A percentile compares a stretch with the other conserved stretches of the same genome.
Evolutionary conservation across 2,329 filamentous ascomycete genomes (phyloP).

Genomic region (Biscogniauxia marginata): DNA sequence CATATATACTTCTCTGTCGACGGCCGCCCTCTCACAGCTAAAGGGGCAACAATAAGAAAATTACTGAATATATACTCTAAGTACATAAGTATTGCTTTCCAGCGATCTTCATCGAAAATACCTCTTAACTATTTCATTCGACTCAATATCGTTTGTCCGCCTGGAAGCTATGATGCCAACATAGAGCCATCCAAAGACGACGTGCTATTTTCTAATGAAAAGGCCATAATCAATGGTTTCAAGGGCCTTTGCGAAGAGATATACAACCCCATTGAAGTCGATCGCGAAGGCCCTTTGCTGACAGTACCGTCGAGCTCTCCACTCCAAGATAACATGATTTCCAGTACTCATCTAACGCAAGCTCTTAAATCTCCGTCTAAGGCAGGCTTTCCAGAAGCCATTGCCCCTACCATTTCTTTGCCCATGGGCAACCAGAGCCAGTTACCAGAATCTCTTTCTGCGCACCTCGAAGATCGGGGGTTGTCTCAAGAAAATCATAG

Average conservation of each 20-base stretch:
- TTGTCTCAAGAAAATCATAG: neutral
- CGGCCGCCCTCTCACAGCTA: slow-evolving; percentile 58
- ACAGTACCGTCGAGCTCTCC: neutral
- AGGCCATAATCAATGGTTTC: slow-evolving; percentile 44
- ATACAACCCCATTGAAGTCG: slow-evolving; percentile 31
- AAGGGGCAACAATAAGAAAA: slow-evolving; percentile 58
- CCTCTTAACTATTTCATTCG: slow-evolving; percentile 61
- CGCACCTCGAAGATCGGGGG: neutral
- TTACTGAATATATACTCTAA: slow-evolving; percentile 37
- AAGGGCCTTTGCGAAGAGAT: slow-evolving; percentile 41
- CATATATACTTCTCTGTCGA: slow-evolving; percentile 67
- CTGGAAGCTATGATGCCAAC: slow-evolving; percentile 68
- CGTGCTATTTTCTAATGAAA: slow-evolving; percentile 63
- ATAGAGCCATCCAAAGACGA: slow-evolving; percentile 71
- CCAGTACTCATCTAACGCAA: neutral
- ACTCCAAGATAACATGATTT: neutral
- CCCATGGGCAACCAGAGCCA: neutral
- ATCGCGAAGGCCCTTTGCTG: neutral
- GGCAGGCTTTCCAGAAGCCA: neutral
- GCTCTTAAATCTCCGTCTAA: neutral
- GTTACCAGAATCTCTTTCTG: neutral
- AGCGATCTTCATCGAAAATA: slow-evolving; percentile 49
- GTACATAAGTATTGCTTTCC: neutral
- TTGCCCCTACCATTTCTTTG: neutral
- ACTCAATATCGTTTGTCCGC: slow-evolving; percentile 61